Percentiles rank a stretch among this genome's conserved stretches.
phyloP scores from a whole-genome alignment of 305 asterid species.

The Nicotiana rustica region DNA sequence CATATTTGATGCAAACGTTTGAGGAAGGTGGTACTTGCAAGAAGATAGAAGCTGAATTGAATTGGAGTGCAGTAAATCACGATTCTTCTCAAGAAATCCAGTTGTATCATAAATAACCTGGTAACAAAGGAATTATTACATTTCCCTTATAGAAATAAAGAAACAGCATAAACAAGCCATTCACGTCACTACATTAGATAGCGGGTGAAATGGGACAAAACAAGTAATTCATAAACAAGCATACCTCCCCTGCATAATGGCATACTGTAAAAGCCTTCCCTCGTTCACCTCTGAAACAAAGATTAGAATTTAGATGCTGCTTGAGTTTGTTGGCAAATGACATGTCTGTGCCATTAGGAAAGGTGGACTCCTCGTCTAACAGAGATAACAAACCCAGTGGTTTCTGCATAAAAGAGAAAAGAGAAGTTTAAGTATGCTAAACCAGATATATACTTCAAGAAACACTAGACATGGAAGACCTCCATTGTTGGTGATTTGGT shows the following conservation, averaged over 20 bases:
- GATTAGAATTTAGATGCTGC: conserved; percentile 84
- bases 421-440: conserved; percentile 28
- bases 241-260: conserved; percentile 99
- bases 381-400: conserved; percentile 90
- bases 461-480: conserved; percentile 24
- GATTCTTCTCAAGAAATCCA: conserved; percentile 96
- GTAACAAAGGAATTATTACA: conserved; percentile 38
- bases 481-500: neutral
- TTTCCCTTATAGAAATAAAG: conserved; percentile 10
- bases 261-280: conserved; percentile 82
- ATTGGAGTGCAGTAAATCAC: conserved; percentile 94
- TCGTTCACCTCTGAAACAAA: conserved; percentile 89
- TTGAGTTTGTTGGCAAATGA: conserved; percentile 95
- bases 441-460: conserved; percentile 28
- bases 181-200: conserved; percentile 24
- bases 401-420: conserved; percentile 64
- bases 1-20: conserved; percentile 90
- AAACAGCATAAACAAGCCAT: conserved; percentile 21
- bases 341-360: conserved; percentile 98
- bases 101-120: conserved; percentile 95
- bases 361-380: conserved; percentile 97
- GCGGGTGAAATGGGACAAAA: neutral
- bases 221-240: conserved; percentile 2
- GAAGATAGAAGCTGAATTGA: conserved; percentile 95
- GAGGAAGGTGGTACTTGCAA: conserved; percentile 89